Evolutionary conservation across 1,139 yeast genomes (phyloP).

Genomic region (Candida sanyaensis): DNA sequence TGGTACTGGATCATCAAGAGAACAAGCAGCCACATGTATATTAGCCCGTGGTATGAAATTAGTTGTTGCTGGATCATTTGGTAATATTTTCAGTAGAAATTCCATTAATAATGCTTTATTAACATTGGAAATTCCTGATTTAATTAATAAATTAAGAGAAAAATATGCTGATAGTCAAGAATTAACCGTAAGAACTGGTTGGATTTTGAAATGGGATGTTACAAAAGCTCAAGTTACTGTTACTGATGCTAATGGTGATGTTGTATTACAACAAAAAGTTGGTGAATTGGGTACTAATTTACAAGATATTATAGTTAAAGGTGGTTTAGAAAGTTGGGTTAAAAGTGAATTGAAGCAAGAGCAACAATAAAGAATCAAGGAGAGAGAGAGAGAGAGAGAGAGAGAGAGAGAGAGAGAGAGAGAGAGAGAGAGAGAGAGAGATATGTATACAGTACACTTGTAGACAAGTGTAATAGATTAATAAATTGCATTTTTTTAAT

Average conservation of each 20-base stretch:
- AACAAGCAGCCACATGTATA: constrained; percentile 97
- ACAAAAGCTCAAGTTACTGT: constrained; percentile 79
- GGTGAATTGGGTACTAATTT: constrained; percentile 94
- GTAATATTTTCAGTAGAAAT: constrained; percentile 94
- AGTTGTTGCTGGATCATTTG: constrained; percentile 96
- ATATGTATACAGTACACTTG: too few relatives aligned
- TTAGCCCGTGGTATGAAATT: constrained; percentile 90
- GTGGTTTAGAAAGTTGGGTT: constrained; percentile 99
- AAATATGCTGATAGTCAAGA: constrained; percentile 60
- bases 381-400: too few relatives aligned
- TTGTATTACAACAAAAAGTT: constrained; percentile 78
- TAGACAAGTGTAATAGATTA: too few relatives aligned
- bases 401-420: too few relatives aligned
- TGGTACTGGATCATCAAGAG: constrained; percentile 99
- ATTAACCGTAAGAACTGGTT: constrained; percentile 91
- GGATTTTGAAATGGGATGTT: constrained; percentile 93
- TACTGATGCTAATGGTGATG: constrained; percentile 63
- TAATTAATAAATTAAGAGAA: constrained; percentile 74
- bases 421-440: too few relatives aligned
- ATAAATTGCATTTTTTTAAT: too few relatives aligned
- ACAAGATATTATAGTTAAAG: constrained; percentile 95
- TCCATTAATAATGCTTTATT: constrained; percentile 93
- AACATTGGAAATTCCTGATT: constrained; percentile 89
- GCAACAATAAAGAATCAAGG: too few relatives aligned
- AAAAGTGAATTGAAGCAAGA: constrained; percentile 59